Percentiles rank a stretch among this genome's conserved stretches.
These are phyloP conservation scores for Cystobasidium sp. DNA, from an alignment of 1,284 basidiomycete species.

Conservation along the genomic window DNA sequence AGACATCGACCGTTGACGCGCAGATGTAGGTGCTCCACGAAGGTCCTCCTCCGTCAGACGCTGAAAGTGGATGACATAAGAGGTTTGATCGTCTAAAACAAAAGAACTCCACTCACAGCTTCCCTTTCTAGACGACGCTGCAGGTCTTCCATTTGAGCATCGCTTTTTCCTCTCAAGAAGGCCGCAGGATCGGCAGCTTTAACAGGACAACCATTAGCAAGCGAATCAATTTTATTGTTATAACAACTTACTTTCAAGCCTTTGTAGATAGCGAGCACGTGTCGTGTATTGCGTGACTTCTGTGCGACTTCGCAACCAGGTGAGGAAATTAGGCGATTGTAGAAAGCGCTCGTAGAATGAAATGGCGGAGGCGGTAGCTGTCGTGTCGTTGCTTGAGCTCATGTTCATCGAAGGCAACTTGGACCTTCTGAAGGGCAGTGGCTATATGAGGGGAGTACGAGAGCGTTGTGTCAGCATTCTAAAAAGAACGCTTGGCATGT, in stretches of 20 bases:
- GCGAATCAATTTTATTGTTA: neutral
- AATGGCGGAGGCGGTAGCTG: conserved; percentile 33
- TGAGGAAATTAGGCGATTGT: conserved; percentile 38
- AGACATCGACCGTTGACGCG: conserved; percentile 14
- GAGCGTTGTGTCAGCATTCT: neutral
- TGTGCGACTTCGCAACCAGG: conserved; percentile 45
- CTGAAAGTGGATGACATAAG: conserved; percentile 2
- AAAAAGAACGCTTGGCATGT: neutral
- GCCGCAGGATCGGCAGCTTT: conserved; percentile 30
- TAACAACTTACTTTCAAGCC: conserved; percentile 41
- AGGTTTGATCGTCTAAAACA: too few relatives aligned
- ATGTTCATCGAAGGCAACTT: conserved; percentile 39
- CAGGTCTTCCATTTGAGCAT: conserved; percentile 37
- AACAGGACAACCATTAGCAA: neutral
- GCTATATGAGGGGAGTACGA: conserved; percentile 20
- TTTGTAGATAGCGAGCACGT: conserved; percentile 44
- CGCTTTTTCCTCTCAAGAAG: conserved; percentile 29
- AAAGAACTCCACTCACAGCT: conserved; percentile 4
- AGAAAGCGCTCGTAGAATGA: conserved; percentile 50
- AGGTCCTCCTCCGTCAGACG: conserved; percentile 32
- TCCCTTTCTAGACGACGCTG: conserved; percentile 30
- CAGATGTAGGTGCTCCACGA: neutral
- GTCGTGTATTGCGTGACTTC: conserved; percentile 42
- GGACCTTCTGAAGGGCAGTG: conserved; percentile 51
- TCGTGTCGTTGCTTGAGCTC: conserved; percentile 31